phyloP scores from a whole-genome alignment of 306 rosid species.

The Glycyrrhiza uralensis region DNA sequence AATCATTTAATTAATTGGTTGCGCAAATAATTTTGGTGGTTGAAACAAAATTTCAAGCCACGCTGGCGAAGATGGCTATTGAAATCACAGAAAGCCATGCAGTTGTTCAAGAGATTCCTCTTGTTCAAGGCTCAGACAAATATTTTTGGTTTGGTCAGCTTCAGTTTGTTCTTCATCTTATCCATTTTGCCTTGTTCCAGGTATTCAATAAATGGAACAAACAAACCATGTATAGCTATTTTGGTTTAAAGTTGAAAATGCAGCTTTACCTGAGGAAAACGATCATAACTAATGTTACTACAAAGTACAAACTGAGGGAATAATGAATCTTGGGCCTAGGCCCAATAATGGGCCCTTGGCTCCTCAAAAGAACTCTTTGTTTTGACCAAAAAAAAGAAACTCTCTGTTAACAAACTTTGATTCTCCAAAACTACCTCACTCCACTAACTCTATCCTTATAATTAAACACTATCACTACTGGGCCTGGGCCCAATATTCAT shows the following conservation, averaged over 20 bases:
- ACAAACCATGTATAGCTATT: not conserved
- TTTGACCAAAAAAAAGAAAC: no score
- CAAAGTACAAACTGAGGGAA: no score
- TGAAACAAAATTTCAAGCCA: slow-evolving; percentile 82
- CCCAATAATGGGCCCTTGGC: no score
- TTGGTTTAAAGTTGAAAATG: not conserved
- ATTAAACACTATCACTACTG: no score
- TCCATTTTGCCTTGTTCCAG: slow-evolving; percentile 95
- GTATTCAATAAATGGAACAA: slow-evolving; percentile 38
- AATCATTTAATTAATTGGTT: not conserved
- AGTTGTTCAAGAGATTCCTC: slow-evolving; percentile 95
- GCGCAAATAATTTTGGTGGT: slow-evolving; percentile 83
- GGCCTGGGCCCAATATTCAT: no score
- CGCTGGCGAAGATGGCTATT: slow-evolving; percentile 86
- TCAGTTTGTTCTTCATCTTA: slow-evolving; percentile 79
- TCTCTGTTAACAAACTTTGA: no score
- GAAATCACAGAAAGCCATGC: slow-evolving; percentile 88
- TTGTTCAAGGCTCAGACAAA: slow-evolving; percentile 83
- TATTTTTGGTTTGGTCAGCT: slow-evolving; percentile 96
- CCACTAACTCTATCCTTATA: no score
- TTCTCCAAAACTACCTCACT: no score
- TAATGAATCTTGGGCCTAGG: no score
- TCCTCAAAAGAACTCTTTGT: no score
- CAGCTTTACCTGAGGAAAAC: no score
- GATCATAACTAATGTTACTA: not conserved